Evolutionary conservation across 2,329 filamentous ascomycete genomes (phyloP).

Genomic region (Talaromyces sp.): DNA sequence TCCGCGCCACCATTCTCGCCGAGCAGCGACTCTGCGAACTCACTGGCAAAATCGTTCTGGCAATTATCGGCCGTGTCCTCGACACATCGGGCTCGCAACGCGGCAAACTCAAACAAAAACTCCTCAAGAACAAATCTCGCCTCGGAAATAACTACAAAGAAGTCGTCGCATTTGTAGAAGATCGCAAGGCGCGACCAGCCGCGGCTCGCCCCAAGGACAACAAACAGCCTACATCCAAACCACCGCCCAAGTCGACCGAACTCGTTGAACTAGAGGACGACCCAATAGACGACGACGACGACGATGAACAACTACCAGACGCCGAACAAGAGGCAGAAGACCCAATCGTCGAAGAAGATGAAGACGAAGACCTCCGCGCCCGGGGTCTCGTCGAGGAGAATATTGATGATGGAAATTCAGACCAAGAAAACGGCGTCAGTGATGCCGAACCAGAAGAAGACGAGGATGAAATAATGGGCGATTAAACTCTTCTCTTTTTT

Average conservation of each 20-base stretch:
- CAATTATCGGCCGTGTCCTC: constrained; percentile 68
- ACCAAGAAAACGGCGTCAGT: constrained; percentile 32
- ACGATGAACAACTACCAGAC: constrained; percentile 15
- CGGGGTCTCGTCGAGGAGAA: constrained; percentile 31
- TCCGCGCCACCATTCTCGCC: constrained; percentile 64
- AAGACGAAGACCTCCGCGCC: constrained; percentile 34
- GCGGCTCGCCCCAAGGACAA: constrained; percentile 32
- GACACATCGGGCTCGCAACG: constrained; percentile 58
- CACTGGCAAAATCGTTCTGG: constrained; percentile 77
- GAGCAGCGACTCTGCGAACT: constrained; percentile 85
- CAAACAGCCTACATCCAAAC: constrained; percentile 23
- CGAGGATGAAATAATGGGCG: constrained; percentile 40
- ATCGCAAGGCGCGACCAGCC: constrained; percentile 45
- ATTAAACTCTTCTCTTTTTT: constrained; percentile 21
- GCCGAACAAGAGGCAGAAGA: constrained; percentile 25
- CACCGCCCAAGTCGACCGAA: constrained; percentile 32
- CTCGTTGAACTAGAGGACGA: constrained; percentile 41
- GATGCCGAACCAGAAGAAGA: constrained; percentile 18
- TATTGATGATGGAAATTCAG: constrained; percentile 7
- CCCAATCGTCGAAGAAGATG: constrained; percentile 34
- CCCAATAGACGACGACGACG: constrained; percentile 36
- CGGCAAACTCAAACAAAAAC: constrained; percentile 62
- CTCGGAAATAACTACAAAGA: constrained; percentile 84
- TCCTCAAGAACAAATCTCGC: constrained; percentile 73
- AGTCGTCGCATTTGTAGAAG: constrained; percentile 74